Percentiles rank a stretch among this genome's conserved stretches.
phyloP scores from a whole-genome alignment of 768 basidiomycete species.

The Boletus tomentosulus region DNA sequence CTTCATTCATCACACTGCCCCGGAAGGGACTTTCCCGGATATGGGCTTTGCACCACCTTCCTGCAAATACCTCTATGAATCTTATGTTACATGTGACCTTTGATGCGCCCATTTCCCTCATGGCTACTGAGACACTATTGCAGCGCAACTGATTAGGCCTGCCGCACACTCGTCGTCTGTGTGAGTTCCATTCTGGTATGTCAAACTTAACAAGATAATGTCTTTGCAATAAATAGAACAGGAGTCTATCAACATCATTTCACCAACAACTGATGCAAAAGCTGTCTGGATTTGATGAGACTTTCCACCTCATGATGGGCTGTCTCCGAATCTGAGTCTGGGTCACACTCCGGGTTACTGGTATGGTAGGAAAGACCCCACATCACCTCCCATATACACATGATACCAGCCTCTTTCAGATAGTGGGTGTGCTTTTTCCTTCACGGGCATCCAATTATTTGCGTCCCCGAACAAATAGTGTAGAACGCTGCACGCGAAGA shows the following conservation, averaged over 20 bases:
- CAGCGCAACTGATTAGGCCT: constrained; percentile 34
- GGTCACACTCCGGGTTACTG: constrained; percentile 55
- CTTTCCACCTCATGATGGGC: constrained; percentile 25
- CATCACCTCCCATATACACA: not conserved
- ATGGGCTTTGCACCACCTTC: constrained; percentile 38
- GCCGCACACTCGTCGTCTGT: constrained; percentile 8
- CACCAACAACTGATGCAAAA: constrained; percentile 7
- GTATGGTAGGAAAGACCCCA: constrained; percentile 37
- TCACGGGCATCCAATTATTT: constrained; percentile 39
- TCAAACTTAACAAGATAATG: not conserved
- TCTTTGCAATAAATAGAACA: constrained; percentile 3
- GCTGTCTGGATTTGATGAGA: constrained; percentile 33
- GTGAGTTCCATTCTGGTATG: constrained; percentile 4
- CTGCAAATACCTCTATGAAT: constrained; percentile 49
- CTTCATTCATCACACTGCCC: constrained; percentile 35
- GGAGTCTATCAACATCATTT: constrained; percentile 13
- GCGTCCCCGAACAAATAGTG: not conserved
- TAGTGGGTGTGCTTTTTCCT: constrained; percentile 57
- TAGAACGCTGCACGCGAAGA: constrained; percentile 25
- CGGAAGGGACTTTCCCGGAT: constrained; percentile 43
- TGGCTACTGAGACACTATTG: constrained; percentile 43
- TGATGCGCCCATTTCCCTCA: constrained; percentile 41
- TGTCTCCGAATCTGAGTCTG: constrained; percentile 33
- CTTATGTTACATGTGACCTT: constrained; percentile 30
- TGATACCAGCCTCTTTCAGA: constrained; percentile 27